phyloP scores from a whole-genome alignment of 345 rosid species.

The Citrus cavaleriei region DNA sequence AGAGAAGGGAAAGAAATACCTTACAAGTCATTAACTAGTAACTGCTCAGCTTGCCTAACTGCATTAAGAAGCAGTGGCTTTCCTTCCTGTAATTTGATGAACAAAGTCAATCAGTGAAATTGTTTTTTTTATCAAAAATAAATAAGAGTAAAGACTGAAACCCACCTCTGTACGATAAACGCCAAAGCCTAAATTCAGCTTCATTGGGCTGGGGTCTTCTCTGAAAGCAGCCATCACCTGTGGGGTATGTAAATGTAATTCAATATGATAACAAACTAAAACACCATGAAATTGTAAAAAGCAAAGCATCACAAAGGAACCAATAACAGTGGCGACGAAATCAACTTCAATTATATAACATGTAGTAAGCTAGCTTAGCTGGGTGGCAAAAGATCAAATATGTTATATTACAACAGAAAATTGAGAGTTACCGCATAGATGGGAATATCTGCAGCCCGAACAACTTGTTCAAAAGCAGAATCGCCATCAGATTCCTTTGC shows the following conservation, averaged over 20 bases:
- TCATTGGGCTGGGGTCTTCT: conserved; percentile 52
- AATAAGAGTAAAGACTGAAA: background rate
- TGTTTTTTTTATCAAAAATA: background rate
- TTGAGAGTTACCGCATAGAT: conserved; percentile 31
- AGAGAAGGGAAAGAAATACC: background rate
- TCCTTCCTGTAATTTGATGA: conserved; percentile 58
- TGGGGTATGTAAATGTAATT: background rate
- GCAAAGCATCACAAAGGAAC: background rate
- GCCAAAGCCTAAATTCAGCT: conserved; percentile 61
- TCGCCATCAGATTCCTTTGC: background rate
- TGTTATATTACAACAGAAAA: background rate
- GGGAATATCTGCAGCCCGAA: conserved; percentile 40
- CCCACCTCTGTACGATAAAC: conserved; percentile 64
- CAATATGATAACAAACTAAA: background rate
- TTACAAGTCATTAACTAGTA: conserved; percentile 60
- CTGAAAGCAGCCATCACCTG: conserved; percentile 50
- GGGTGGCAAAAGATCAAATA: no score
- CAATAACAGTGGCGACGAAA: background rate
- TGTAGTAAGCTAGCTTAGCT: no score
- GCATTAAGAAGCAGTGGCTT: conserved; percentile 68
- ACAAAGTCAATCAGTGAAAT: conserved; percentile 34
- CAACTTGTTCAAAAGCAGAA: conserved; percentile 36
- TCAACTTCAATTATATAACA: no score
- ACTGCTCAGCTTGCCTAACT: conserved; percentile 73
- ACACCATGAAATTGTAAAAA: background rate